Evolutionary conservation across 768 basidiomycete species (phyloP).

Genomic region (Amanita fuliginea): DNA sequence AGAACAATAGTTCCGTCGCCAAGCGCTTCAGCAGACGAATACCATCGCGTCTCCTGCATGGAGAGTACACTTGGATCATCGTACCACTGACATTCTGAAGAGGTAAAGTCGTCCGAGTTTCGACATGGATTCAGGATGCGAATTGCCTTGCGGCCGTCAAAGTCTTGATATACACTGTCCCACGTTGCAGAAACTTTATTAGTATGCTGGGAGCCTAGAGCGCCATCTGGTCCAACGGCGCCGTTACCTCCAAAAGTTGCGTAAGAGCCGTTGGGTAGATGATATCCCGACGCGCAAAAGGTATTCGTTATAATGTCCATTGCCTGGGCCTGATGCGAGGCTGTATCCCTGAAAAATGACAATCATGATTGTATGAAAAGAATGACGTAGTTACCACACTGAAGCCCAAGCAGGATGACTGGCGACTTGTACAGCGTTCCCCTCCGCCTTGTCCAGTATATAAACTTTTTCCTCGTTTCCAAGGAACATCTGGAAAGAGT

Average conservation of each 20-base stretch:
- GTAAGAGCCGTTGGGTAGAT: conserved; percentile 70
- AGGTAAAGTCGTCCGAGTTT: conserved; percentile 32
- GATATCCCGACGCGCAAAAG: conserved; percentile 79
- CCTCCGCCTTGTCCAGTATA: conserved; percentile 71
- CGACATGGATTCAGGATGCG: conserved; percentile 75
- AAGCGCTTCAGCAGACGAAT: conserved; percentile 63
- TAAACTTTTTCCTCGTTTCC: conserved; percentile 61
- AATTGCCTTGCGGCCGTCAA: conserved; percentile 73
- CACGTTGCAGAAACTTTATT: conserved; percentile 35
- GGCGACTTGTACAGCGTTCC: conserved; percentile 44
- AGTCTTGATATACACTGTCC: conserved; percentile 66
- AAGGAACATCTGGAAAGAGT: conserved; percentile 43
- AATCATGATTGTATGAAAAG: not conserved
- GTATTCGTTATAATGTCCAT: conserved; percentile 70
- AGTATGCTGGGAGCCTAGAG: conserved; percentile 37
- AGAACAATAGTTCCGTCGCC: conserved; percentile 71
- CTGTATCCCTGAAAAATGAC: conserved; percentile 39
- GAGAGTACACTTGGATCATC: conserved; percentile 50
- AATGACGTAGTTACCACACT: conserved; percentile 33
- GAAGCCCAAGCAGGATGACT: conserved; percentile 64
- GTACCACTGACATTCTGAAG: conserved; percentile 56
- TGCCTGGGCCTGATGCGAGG: conserved; percentile 39
- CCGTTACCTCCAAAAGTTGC: conserved; percentile 71
- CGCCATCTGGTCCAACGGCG: conserved; percentile 58
- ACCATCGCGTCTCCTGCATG: conserved; percentile 69